Base-by-base conservation (phyloP, 441 rosid genomes). In the Populus trichocarpa region DNA sequence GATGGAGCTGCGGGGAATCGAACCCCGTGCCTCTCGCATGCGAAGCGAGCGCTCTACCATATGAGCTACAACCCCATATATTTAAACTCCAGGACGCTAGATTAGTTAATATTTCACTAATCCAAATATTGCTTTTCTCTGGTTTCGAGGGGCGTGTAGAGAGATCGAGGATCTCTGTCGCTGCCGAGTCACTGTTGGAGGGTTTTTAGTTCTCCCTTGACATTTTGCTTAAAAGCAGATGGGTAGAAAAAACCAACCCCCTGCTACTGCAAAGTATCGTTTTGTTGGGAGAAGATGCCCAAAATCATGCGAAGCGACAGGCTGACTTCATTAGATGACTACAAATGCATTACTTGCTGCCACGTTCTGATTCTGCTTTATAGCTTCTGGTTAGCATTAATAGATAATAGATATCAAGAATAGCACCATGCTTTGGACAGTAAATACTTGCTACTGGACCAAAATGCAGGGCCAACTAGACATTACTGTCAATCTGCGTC, bases 21-120 rank as follows among this genome's bases (percentile, higher is more conserved):
- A 92, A 89, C 92, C 88, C 89, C 85, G 90, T 87, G 84, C 95
- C 91, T 92, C 92, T 92, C 92, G 93, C 95, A 92, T 89, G 95
- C 95, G 89, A 88, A 91, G 93, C 93, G 89, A 91, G 88, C 92
- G 90, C 93, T 92, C 93, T 90, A 89, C 96, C 97, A 90, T 86
- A 82, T 91, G 96, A 94, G 97, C 95, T 92, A 63, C 66, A 63
- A 4, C 66, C 36, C 36, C 36, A 6, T 33, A 33, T 6, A 33
- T 6, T 5, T 1, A 0, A 32, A 0, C 6, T 5, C 6, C 6
- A 5, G 33, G 33, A 32, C 33, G 6, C 0, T 32, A 32, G 33
- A 32, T 32, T 5, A 32, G 1, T 32, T 32, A 32, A 32, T 32
- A 0, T 32, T 32, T 32, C 0, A 32, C 1, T 4, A 0, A 30